Percentiles rank a stretch among this genome's conserved stretches.
These are phyloP conservation scores for Oenanthe javanica DNA, from an alignment of 140 eudicot species.

Conservation along the genomic window DNA sequence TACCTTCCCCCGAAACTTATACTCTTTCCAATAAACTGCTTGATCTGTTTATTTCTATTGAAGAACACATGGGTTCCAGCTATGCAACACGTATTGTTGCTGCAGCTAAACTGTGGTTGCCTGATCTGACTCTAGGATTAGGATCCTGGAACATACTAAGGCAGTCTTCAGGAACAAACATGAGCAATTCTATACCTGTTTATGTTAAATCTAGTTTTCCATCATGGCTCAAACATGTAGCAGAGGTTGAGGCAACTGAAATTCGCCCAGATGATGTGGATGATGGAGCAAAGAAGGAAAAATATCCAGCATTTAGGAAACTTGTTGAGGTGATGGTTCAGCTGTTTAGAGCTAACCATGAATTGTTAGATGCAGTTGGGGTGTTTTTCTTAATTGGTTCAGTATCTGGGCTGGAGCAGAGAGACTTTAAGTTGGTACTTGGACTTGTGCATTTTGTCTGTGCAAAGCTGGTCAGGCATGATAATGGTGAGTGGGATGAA, in stretches of 20 bases:
- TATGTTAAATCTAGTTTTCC: constrained; percentile 28
- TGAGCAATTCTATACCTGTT: constrained; percentile 8
- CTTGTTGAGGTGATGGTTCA: constrained; percentile 39
- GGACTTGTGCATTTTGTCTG: constrained; percentile 67
- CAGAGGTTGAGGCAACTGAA: constrained; percentile 52
- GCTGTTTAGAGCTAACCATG: constrained; percentile 39
- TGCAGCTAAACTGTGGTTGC: constrained; percentile 70
- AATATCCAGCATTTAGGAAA: constrained; percentile 45
- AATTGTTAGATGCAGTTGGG: constrained; percentile 71
- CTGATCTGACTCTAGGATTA: constrained; percentile 70
- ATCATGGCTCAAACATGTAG: constrained; percentile 52
- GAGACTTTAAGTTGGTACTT: constrained; percentile 39
- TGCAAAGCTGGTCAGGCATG: constrained; percentile 37
- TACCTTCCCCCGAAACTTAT: constrained; percentile 30
- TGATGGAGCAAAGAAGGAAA: constrained; percentile 18
- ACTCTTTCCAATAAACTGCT: constrained; percentile 54
- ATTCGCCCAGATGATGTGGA: constrained; percentile 28
- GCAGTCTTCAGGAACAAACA: constrained; percentile 18
- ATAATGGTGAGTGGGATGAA: constrained; percentile 38
- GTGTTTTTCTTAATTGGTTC: constrained; percentile 39
- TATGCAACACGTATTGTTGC: constrained; percentile 51
- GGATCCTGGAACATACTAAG: constrained; percentile 44
- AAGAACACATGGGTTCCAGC: constrained; percentile 55
- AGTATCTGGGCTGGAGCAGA: constrained; percentile 35
- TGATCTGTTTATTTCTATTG: constrained; percentile 46